These are phyloP conservation scores for Pistacia vera DNA, from an alignment of 345 rosid species.

Conservation along the genomic window DNA sequence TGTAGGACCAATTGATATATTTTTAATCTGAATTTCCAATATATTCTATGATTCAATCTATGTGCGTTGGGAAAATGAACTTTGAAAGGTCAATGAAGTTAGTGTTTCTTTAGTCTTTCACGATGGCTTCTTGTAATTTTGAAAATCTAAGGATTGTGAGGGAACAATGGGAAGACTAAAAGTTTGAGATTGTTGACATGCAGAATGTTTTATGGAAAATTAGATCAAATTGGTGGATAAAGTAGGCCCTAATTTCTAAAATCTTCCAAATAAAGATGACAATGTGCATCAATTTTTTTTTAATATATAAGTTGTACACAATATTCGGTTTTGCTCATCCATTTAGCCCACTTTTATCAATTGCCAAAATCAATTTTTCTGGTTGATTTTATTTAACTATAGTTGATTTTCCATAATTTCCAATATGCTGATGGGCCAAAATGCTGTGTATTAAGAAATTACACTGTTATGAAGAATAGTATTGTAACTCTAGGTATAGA, in stretches of 20 bases:
- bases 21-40: not conserved
- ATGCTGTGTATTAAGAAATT: not conserved
- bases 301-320: not conserved
- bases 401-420: not conserved
- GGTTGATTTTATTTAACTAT: not conserved
- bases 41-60: not conserved
- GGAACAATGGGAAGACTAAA: not conserved
- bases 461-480: not conserved
- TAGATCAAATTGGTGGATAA: not conserved
- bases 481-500: not conserved
- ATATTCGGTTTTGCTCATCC: not conserved
- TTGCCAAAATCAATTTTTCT: not conserved
- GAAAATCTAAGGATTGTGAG: slow-evolving; percentile 7
- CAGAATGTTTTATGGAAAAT: not conserved
- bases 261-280: not conserved
- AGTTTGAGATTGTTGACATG: not conserved
- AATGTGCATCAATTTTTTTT: not conserved
- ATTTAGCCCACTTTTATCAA: not conserved
- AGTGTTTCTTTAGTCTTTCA: not conserved
- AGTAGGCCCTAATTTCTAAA: not conserved
- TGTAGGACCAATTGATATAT: not conserved
- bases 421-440: not conserved
- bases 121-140: not conserved
- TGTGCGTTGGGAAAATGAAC: not conserved
- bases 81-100: not conserved